Percentiles rank a stretch among this genome's conserved stretches.
phyloP scores from a whole-genome alignment of 345 rosid species.

The Eucalyptus viminalis region DNA sequence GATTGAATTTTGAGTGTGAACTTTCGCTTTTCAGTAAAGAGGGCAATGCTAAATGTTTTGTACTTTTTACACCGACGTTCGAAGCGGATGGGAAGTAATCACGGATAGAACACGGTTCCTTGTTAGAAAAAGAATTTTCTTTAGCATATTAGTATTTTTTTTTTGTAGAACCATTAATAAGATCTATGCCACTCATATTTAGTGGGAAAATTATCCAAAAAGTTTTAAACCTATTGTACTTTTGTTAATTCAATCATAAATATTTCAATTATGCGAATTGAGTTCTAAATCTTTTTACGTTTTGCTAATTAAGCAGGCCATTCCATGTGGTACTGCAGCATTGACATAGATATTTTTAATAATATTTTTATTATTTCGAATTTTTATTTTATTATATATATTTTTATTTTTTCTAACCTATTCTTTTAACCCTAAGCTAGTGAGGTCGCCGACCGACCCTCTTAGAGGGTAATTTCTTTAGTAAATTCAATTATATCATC shows the following conservation, averaged over 20 bases:
- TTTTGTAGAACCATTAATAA: fast-evolving
- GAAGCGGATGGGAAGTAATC: neutral
- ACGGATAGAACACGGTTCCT: neutral
- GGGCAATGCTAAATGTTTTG: neutral
- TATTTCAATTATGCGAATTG: too few relatives aligned
- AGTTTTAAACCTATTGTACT: too few relatives aligned
- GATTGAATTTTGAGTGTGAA: neutral
- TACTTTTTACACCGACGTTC: neutral
- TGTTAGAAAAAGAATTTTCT: neutral
- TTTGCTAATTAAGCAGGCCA: too few relatives aligned
- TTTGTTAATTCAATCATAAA: too few relatives aligned
- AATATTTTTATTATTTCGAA: too few relatives aligned
- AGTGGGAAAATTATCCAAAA: too few relatives aligned
- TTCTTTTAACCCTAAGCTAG: neutral
- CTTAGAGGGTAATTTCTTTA: neutral
- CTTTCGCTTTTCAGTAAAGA: neutral
- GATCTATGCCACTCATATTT: neutral
- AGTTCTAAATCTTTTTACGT: too few relatives aligned
- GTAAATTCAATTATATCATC: neutral
- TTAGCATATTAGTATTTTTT: neutral
- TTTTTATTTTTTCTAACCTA: neutral
- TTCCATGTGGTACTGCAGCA: fast-evolving
- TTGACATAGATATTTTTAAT: fast-evolving
- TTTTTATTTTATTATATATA: too few relatives aligned
- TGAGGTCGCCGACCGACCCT: fast-evolving